Evolutionary conservation across 2,329 filamentous ascomycete species (phyloP).

Genomic region (Mycogone perniciosa): DNA sequence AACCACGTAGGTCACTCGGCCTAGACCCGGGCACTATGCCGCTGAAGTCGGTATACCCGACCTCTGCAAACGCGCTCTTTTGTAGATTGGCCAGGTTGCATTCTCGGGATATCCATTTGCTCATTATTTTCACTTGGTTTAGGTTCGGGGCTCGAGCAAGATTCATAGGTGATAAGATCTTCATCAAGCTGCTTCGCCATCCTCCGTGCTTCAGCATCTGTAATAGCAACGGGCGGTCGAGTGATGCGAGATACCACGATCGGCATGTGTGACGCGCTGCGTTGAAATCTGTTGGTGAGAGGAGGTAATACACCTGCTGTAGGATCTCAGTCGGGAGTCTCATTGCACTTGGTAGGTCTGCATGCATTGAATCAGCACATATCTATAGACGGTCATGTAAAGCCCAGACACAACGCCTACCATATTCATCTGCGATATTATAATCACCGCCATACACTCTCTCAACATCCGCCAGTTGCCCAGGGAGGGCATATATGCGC

Average conservation of each 20-base stretch:
- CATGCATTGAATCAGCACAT: not conserved
- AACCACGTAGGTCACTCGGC: constrained; percentile 20
- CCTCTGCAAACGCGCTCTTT: constrained; percentile 25
- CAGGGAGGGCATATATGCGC: constrained; percentile 13
- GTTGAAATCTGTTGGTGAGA: constrained; percentile 44
- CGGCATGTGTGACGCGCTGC: constrained; percentile 54
- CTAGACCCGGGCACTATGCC: constrained; percentile 22
- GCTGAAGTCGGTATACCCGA: constrained; percentile 31
- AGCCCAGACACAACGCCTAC: not conserved
- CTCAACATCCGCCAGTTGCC: constrained; percentile 12
- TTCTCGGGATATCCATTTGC: constrained; percentile 37
- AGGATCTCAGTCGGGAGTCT: constrained; percentile 31
- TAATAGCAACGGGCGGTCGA: constrained; percentile 44
- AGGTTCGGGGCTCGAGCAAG: constrained; percentile 12
- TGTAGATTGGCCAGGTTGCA: constrained; percentile 22
- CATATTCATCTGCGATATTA: not conserved
- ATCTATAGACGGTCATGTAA: not conserved
- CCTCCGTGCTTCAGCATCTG: constrained; percentile 50
- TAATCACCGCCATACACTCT: constrained; percentile 5
- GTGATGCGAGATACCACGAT: constrained; percentile 51
- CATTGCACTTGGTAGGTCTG: constrained; percentile 20
- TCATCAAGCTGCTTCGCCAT: constrained; percentile 39
- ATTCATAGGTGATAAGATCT: constrained; percentile 20
- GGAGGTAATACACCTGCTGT: constrained; percentile 28
- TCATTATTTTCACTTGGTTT: constrained; percentile 30